These are phyloP conservation scores for Vanilla planifolia DNA, from an alignment of 106 monocot genomes.

Conservation along the genomic window DNA sequence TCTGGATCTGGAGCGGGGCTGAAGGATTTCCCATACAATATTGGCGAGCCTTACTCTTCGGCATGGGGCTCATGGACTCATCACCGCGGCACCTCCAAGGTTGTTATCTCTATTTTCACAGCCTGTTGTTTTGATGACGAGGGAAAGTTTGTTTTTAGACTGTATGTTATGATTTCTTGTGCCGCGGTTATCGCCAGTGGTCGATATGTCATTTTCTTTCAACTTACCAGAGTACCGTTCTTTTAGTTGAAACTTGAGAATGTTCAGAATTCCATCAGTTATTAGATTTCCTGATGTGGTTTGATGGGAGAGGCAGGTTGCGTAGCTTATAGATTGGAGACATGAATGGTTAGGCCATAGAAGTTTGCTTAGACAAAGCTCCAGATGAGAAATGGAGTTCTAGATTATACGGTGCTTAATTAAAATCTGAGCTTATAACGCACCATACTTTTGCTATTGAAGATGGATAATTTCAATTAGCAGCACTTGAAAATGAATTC, in stretches of 20 bases:
- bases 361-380: no score
- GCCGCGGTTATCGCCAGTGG: background rate
- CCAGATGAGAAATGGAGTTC: no score
- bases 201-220: background rate
- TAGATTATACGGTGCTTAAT: no score
- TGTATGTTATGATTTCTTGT: background rate
- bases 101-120: constrained; percentile 3
- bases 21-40: constrained; percentile 74
- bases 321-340: no score
- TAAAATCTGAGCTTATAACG: no score
- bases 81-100: constrained; percentile 87
- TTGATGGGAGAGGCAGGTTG: no score
- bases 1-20: constrained; percentile 75
- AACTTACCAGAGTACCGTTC: background rate
- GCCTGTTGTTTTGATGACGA: no score
- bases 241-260: background rate
- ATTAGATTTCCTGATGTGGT: no score
- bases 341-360: no score
- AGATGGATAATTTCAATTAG: no score
- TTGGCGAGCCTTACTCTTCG: constrained; percentile 80
- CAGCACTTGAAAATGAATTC: no score
- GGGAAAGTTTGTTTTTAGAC: background rate
- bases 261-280: background rate
- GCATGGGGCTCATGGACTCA: constrained; percentile 97
- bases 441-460: no score